A percentile compares a stretch with the other conserved stretches of the same genome.
Conservation (phyloP, 1,284 basidiomycete species). For the Ganoderma multipileum region DNA sequence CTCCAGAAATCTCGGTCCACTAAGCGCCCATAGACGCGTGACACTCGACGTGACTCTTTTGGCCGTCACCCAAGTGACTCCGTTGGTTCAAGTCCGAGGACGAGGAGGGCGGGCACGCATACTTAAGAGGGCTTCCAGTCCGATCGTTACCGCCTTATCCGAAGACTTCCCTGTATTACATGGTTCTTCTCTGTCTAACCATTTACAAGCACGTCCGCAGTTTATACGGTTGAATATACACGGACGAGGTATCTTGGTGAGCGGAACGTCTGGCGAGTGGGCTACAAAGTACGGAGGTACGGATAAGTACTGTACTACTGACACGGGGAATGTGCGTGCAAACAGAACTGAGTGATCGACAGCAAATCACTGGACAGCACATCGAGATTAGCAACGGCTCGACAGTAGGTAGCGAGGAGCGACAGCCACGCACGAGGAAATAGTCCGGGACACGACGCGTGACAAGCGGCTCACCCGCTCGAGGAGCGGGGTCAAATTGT, state of each 20-base stretch:
- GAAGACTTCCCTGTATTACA: slow-evolving; percentile 25
- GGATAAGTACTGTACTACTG: slow-evolving; percentile 30
- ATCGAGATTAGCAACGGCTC: slow-evolving; percentile 7
- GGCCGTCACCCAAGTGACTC: background rate
- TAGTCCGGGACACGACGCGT: slow-evolving; percentile 99
- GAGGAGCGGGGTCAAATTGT: slow-evolving; percentile 99
- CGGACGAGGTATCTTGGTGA: slow-evolving; percentile 29
- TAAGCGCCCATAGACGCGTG: background rate
- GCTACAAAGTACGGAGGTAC: slow-evolving; percentile 31
- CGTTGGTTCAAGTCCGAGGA: background rate
- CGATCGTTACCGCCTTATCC: background rate
- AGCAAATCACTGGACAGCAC: slow-evolving; percentile 34
- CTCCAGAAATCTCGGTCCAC: background rate
- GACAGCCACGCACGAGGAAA: slow-evolving; percentile 71
- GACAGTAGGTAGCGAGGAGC: background rate
- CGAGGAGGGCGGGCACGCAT: too few relatives aligned
- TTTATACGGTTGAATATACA: slow-evolving; percentile 27
- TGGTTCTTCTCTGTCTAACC: slow-evolving; percentile 22
- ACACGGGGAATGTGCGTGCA: slow-evolving; percentile 15
- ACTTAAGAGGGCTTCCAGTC: background rate
- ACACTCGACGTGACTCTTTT: background rate
- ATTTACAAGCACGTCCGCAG: slow-evolving; percentile 32
- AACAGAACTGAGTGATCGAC: slow-evolving; percentile 9
- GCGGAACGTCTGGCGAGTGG: slow-evolving; percentile 20
- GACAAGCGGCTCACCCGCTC: slow-evolving; percentile 97